These are phyloP conservation scores for Sporothrix sp. DNA, from an alignment of 2,329 filamentous ascomycete genomes.

Conservation along the genomic window DNA sequence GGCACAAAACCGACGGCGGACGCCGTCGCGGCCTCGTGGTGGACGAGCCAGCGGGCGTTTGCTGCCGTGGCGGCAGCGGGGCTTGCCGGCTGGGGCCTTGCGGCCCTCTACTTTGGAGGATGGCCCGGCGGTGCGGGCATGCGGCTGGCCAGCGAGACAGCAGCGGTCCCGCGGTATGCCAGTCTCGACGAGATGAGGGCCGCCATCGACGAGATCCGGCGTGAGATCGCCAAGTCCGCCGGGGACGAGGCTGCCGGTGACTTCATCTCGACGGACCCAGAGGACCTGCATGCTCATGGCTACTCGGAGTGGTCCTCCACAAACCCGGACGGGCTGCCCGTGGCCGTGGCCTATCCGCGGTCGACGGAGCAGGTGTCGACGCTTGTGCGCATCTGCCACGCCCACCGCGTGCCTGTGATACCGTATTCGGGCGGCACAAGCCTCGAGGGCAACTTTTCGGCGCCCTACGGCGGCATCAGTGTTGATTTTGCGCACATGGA, in stretches of 20 bases:
- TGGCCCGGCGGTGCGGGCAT: constrained; percentile 19
- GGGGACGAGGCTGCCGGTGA: constrained; percentile 27
- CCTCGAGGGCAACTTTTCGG: constrained; percentile 82
- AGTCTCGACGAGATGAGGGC: constrained; percentile 34
- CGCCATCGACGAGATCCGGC: constrained; percentile 37
- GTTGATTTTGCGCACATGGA: constrained; percentile 89
- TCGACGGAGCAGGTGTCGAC: constrained; percentile 49
- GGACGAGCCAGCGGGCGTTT: constrained; percentile 27
- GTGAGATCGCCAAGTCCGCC: constrained; percentile 22
- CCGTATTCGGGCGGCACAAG: constrained; percentile 80
- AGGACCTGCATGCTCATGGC: constrained; percentile 52
- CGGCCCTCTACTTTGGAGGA: constrained; percentile 22
- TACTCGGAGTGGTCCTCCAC: constrained; percentile 58
- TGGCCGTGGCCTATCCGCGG: constrained; percentile 55
- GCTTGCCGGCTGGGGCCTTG: constrained; percentile 33
- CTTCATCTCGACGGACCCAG: constrained; percentile 52
- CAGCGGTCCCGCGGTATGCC: constrained; percentile 28
- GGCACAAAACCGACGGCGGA: neutral
- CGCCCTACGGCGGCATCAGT: constrained; percentile 76
- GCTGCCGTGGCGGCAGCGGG: constrained; percentile 32
- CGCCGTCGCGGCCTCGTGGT: constrained; percentile 15
- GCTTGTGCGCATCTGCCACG: constrained; percentile 61
- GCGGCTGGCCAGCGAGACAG: constrained; percentile 21
- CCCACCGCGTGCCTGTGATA: constrained; percentile 73
- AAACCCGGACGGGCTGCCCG: constrained; percentile 50